Percentiles rank a stretch among this genome's conserved stretches.
These are phyloP conservation scores for Candida rishiriensis DNA, from an alignment of 805 yeast genomes.

Conservation along the genomic window DNA sequence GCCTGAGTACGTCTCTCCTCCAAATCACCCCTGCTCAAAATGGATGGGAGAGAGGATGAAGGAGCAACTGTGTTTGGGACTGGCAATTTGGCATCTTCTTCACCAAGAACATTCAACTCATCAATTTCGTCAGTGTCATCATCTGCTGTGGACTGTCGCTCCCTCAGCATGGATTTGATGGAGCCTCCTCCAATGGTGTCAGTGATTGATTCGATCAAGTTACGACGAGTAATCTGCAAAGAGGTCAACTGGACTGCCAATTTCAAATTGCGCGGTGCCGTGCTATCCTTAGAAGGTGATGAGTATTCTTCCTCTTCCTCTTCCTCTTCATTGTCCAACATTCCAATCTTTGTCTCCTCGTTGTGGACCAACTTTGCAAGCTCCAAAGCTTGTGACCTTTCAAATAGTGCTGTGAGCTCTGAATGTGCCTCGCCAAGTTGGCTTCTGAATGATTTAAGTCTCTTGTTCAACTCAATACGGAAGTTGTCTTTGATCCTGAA, in stretches of 20 bases:
- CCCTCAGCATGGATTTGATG: constrained; percentile 1
- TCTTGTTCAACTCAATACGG: constrained; percentile 3
- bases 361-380: constrained; percentile 54
- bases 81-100: background rate
- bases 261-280: constrained; percentile 6
- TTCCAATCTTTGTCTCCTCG: constrained; percentile 35
- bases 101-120: constrained; percentile 6
- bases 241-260: constrained; percentile 34
- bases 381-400: constrained; percentile 60
- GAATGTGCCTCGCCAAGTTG: constrained; percentile 26
- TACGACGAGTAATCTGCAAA: constrained; percentile 38
- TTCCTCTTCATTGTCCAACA: constrained; percentile 7
- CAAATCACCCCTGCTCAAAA: constrained; percentile 2
- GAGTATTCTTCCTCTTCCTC: constrained; percentile 1
- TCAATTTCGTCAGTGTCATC: constrained; percentile 8
- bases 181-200: constrained; percentile 17
- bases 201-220: constrained; percentile 27
- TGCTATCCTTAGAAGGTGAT: constrained; percentile 1
- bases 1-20: constrained; percentile 20
- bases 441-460: constrained; percentile 7
- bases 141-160: constrained; percentile 5
- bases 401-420: constrained; percentile 37
- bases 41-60: background rate
- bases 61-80: background rate
- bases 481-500: constrained; percentile 8